These are phyloP conservation scores for Epichloe aotearoae DNA, from an alignment of 2,329 filamentous ascomycete genomes.

Conservation along the genomic window DNA sequence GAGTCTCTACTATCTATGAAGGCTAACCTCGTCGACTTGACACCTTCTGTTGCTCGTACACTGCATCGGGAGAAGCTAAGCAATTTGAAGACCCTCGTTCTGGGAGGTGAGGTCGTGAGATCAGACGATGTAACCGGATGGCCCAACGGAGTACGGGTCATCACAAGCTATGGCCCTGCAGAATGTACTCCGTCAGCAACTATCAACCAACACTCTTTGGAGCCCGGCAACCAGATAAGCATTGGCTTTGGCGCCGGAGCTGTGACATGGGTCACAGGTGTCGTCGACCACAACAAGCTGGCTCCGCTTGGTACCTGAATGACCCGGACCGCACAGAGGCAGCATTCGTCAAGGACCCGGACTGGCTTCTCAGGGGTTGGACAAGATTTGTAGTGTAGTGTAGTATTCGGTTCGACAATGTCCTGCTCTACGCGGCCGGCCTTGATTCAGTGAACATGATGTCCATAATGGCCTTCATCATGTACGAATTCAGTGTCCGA, in stretches of 20 bases:
- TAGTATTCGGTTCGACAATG: neutral
- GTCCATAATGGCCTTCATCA: neutral
- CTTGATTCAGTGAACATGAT: neutral
- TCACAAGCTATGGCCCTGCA: slow-evolving; percentile 1
- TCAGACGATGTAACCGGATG: neutral
- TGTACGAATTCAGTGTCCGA: neutral
- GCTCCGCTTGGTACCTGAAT: neutral
- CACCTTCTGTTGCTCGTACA: neutral
- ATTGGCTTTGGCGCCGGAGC: neutral
- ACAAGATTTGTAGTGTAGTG: too few species aligned
- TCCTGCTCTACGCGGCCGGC: neutral
- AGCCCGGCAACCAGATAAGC: slow-evolving; percentile 9
- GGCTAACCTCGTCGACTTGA: neutral
- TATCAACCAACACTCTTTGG: too few species aligned
- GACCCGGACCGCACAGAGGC: slow-evolving; percentile 35
- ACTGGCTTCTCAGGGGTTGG: slow-evolving; percentile 33
- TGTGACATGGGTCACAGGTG: neutral
- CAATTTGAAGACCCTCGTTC: neutral
- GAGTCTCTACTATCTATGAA: neutral
- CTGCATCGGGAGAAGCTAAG: neutral
- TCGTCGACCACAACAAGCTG: neutral
- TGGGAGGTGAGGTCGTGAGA: neutral
- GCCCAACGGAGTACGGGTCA: neutral
- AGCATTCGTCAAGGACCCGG: slow-evolving; percentile 43
- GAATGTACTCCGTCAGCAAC: slow-evolving; percentile 21